Evolutionary conservation across 805 yeast species (phyloP).

Genomic region (Myxozyma lipomycoides): DNA sequence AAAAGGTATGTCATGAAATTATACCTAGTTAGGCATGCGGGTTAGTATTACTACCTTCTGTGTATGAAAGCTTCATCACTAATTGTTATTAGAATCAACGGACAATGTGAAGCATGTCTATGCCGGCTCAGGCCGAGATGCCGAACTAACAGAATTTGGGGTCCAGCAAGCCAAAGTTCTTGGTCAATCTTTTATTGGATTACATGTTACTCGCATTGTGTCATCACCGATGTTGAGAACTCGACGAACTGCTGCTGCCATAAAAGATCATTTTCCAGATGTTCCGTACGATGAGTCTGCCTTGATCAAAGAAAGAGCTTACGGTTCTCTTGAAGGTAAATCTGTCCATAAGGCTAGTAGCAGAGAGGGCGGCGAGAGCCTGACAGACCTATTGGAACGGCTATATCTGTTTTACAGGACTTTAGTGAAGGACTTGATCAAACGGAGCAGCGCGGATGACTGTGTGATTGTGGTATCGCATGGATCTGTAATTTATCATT

Average conservation of each 20-base stretch:
- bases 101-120: conserved; percentile 17
- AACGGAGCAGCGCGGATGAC: not conserved
- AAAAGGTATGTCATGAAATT: conserved; percentile 6
- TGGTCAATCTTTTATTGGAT: not conserved
- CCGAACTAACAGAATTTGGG: conserved; percentile 20
- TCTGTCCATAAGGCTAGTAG: conserved; percentile 1
- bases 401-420: conserved; percentile 7
- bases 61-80: not conserved
- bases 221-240: conserved; percentile 15
- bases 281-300: conserved; percentile 7
- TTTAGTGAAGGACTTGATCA: not conserved
- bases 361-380: conserved; percentile 7
- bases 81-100: conserved; percentile 10
- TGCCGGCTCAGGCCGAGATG: conserved; percentile 24
- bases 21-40: conserved; percentile 24
- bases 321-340: conserved; percentile 18
- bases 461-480: conserved; percentile 21
- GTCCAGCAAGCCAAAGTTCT: conserved; percentile 17
- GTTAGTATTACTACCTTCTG: conserved; percentile 1
- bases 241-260: conserved; percentile 15
- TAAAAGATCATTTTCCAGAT: conserved; percentile 3
- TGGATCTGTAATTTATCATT: conserved; percentile 6
- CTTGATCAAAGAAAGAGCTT: conserved; percentile 11
- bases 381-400: conserved; percentile 2
- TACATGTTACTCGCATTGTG: conserved; percentile 2